Evolutionary conservation across 495 filamentous ascomycete genomes (phyloP), one percentile per base, ranked within the genome.

Genomic region (Friedmanniomyces simplex): DNA sequence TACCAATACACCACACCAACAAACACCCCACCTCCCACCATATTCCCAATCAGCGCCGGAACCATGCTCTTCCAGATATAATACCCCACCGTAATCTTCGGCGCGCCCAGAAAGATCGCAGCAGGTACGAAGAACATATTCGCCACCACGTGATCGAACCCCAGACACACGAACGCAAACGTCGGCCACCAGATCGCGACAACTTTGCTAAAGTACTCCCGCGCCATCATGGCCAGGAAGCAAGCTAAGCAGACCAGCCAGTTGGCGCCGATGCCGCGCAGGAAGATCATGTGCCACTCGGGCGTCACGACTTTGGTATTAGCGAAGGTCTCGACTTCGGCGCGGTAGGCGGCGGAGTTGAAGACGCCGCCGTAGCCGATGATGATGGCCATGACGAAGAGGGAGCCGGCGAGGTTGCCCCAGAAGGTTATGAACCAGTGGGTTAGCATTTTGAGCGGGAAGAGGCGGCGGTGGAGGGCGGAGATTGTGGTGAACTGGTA

Each of bases 31-130:
- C 56, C 61, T n/a, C 61, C 80, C n/a, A 85, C 54, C 34, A 77
- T 74, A 59, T 83, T 85, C 2, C 81, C 81, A 18, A 84, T 52
- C 18, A 76, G 50, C 2, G 79, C 72, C 0, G 82, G 82, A 46
- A 84, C 79, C 45, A 83, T 77, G 20, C 75, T 76, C 62, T 85
- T 83, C 80, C 79, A 84, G 62, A 84, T 82, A 50, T 84, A 84
- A 50, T 82, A 64, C 0, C 73, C 72, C 7, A 79, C 72, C 0
- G 68, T 72, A 24, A 84, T 55, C n/a, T 50, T 4, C 0, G 79
- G 78, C 0, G 79, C 71, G 0, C 68, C 70, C 1, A 79, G 58
- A 67, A 75, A 83, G 24, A 84, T 79, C 10, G 68, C 77, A 62
- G 79, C 66, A 11, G 81, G 79, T 36, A 83, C 77, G 59, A 82